These are phyloP conservation scores for Lentinus tigrinus DNA, from an alignment of 768 basidiomycete genomes.

Conservation along the genomic window DNA sequence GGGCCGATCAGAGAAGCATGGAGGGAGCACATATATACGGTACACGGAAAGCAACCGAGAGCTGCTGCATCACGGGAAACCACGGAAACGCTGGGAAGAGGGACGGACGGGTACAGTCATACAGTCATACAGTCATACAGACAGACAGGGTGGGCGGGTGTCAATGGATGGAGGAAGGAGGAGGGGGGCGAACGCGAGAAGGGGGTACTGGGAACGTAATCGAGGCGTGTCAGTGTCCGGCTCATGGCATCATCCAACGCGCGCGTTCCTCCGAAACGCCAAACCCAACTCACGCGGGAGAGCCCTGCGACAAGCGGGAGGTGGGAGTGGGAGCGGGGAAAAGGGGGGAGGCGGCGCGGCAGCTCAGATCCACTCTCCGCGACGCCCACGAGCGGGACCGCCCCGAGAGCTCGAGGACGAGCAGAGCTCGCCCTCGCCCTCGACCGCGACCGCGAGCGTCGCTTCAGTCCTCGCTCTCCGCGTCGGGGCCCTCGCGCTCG, in stretches of 20 bases:
- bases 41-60: constrained; percentile 9
- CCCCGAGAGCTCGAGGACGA: too few species aligned
- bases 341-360: not conserved
- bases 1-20: constrained; percentile 6
- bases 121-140: too few species aligned
- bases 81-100: not conserved
- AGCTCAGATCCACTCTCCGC: not conserved
- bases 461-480: not conserved
- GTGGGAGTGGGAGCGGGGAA: not conserved
- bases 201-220: constrained; percentile 1
- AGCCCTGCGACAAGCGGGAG: not conserved
- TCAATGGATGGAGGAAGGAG: not conserved
- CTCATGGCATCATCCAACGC: not conserved
- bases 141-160: too few species aligned
- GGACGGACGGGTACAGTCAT: too few species aligned
- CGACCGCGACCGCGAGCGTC: not conserved
- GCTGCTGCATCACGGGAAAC: not conserved
- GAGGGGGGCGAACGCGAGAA: not conserved
- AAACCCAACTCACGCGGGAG: constrained; percentile 8
- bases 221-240: not conserved
- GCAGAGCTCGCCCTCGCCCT: not conserved
- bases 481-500: not conserved
- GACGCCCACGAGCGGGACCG: not conserved
- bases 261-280: not conserved
- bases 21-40: too few species aligned